phyloP scores from a whole-genome alignment of 495 filamentous ascomycete genomes.

The Penicillium longicatenatum region DNA sequence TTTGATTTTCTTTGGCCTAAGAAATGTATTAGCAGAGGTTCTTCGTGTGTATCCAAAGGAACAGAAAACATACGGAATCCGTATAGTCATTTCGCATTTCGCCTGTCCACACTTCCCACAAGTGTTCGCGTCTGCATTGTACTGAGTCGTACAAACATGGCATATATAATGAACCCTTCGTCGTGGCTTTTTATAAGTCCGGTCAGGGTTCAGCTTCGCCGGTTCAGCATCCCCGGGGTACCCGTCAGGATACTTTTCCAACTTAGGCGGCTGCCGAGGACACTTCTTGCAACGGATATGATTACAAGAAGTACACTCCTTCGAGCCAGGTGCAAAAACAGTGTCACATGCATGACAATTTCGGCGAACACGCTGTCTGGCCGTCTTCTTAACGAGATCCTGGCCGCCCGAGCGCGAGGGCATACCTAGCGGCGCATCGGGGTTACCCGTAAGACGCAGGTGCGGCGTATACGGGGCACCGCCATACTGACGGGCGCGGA shows the following conservation, averaged over 20 bases:
- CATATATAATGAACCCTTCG: slow-evolving; percentile 61
- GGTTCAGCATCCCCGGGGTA: slow-evolving; percentile 71
- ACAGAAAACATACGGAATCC: slow-evolving; percentile 50
- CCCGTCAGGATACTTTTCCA: slow-evolving; percentile 72
- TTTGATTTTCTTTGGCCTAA: slow-evolving; percentile 59
- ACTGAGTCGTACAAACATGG: slow-evolving; percentile 62
- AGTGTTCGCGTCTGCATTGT: slow-evolving; percentile 42
- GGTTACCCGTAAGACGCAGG: slow-evolving; percentile 19
- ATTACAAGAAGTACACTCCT: slow-evolving; percentile 68
- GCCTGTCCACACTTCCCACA: slow-evolving; percentile 66
- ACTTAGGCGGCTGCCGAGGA: slow-evolving; percentile 74
- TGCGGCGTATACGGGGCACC: slow-evolving; percentile 9
- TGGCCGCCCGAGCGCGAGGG: slow-evolving; percentile 67
- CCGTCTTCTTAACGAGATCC: slow-evolving; percentile 66
- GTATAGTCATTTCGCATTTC: slow-evolving; percentile 48
- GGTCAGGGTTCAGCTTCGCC: slow-evolving; percentile 30
- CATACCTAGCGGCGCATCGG: slow-evolving; percentile 47
- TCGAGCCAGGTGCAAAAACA: slow-evolving; percentile 58
- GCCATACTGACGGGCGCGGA: slow-evolving; percentile 15
- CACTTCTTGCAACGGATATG: slow-evolving; percentile 82
- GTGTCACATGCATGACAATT: slow-evolving; percentile 76
- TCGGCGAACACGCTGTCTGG: slow-evolving; percentile 70
- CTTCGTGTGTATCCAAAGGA: not conserved
- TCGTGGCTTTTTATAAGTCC: slow-evolving; percentile 46
- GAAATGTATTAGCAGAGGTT: slow-evolving; percentile 39